Conservation (phyloP, 2,329 filamentous ascomycete species). For the Epichloe sylvatica region DNA sequence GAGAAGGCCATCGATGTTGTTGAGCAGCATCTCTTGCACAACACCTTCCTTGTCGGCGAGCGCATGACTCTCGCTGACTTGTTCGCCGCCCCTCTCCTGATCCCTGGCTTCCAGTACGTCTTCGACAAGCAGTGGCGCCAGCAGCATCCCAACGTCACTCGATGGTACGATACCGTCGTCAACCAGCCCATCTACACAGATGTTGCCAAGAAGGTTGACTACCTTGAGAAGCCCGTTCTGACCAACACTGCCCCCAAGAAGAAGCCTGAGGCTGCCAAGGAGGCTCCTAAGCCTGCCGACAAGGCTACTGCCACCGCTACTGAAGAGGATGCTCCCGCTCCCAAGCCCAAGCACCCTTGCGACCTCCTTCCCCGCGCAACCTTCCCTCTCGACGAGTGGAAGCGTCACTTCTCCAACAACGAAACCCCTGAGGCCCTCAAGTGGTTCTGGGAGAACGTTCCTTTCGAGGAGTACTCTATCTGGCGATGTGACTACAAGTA, state of each 20-base stretch:
- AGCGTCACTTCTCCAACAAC: constrained; percentile 96
- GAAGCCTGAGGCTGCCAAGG: constrained; percentile 60
- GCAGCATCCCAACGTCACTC: constrained; percentile 70
- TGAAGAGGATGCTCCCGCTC: constrained; percentile 35
- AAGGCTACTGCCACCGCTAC: constrained; percentile 19
- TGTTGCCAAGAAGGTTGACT: constrained; percentile 59
- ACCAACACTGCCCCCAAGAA: constrained; percentile 60
- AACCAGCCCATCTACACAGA: constrained; percentile 85
- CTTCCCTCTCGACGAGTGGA: constrained; percentile 88
- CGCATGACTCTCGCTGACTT: constrained; percentile 92
- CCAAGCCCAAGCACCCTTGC: constrained; percentile 94
- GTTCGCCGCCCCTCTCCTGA: constrained; percentile 65
- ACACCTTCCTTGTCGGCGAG: constrained; percentile 97
- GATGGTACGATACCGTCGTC: constrained; percentile 90
- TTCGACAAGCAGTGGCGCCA: constrained; percentile 82
- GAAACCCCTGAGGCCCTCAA: constrained; percentile 75
- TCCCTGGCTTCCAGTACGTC: constrained; percentile 85
- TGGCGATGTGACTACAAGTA: constrained; percentile 98
- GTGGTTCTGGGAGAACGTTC: constrained; percentile 97
- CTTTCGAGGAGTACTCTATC: constrained; percentile 88
- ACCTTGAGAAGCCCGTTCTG: constrained; percentile 71
- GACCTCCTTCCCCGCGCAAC: constrained; percentile 69
- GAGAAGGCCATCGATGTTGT: constrained; percentile 56
- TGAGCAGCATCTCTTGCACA: constrained; percentile 77
- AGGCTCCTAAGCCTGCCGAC: constrained; percentile 45